Percentiles rank a stretch among this genome's conserved stretches.
Evolutionary conservation across 768 basidiomycete species (phyloP).

Genomic region (Chalciporus piperatus): DNA sequence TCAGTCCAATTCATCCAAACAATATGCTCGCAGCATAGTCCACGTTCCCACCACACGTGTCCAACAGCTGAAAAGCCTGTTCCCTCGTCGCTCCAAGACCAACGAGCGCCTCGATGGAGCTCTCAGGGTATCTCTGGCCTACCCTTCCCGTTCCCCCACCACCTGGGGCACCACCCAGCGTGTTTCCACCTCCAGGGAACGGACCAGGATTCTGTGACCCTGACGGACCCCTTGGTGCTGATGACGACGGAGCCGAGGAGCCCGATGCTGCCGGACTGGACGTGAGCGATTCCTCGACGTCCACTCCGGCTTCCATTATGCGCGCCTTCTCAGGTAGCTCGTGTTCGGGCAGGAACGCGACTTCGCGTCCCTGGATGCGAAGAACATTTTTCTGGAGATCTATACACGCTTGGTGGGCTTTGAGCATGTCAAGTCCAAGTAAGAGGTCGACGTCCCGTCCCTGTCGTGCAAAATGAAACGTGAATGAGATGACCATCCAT

Average conservation of each 20-base stretch:
- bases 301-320: constrained; percentile 35
- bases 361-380: constrained; percentile 88
- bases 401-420: constrained; percentile 94
- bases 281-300: constrained; percentile 21
- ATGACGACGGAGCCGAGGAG: constrained; percentile 13
- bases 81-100: constrained; percentile 76
- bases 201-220: constrained; percentile 35
- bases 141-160: constrained; percentile 37
- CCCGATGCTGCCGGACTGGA: constrained; percentile 16
- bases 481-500: not conserved
- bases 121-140: constrained; percentile 58
- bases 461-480: constrained; percentile 37
- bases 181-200: constrained; percentile 72
- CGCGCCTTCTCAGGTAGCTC: constrained; percentile 85
- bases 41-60: constrained; percentile 80
- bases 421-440: constrained; percentile 98
- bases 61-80: constrained; percentile 70
- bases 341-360: constrained; percentile 89
- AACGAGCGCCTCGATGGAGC: constrained; percentile 61
- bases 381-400: constrained; percentile 88
- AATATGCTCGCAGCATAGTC: constrained; percentile 36
- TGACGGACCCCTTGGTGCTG: constrained; percentile 13
- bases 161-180: constrained; percentile 48
- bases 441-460: constrained; percentile 93
- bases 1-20: constrained; percentile 38